Base-by-base conservation (phyloP, 768 basidiomycete species). In the Rhizopogon roseolus region DNA sequence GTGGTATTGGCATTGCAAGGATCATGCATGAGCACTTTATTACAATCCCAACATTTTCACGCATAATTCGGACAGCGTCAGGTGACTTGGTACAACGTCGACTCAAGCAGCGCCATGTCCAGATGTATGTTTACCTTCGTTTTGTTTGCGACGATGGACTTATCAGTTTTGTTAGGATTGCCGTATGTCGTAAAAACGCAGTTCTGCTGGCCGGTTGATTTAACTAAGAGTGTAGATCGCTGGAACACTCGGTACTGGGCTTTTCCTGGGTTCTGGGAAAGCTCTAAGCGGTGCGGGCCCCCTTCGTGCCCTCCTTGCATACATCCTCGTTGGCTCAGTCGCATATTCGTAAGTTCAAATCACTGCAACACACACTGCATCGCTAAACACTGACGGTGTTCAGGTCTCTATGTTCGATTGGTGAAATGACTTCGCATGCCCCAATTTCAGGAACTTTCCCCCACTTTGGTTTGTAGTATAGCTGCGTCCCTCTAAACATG, bases 361-460 rank as follows among this genome's bases (percentile, higher is more conserved):
- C 32, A 36, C 34, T 56, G 14, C 9, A 16, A n/a, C 4, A 65
- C 74, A 3, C 64, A 73, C 76, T 55, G 41, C 22, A 13, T 27
- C 16, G 6, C 44, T 28, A 37, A 48, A 44, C 5, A 10, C 36
- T 38, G 11, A 27, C 45, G 16, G n/a, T 1, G 19, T 16, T 16
- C 50, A 82, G 81, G 6, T 80, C 83, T 4, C 69, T 89, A 13
- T 85, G 85, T 60, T 79, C 83, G 2, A 65, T 89, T 13, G 87
- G 82, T 34, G 89, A 91, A 70, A 86, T 90, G 87, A 86, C 87
- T n/a, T 81, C 85, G 4, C 80, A 81, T 69, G 88, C 86, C 1
- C 88, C 88, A 2, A 82, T 90, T 45, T 86, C 88, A 4, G 89
- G 89, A 16, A 84, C 86, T 0, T 90, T 88, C 64, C 85, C 86